Evolutionary conservation across 139 green algal genomes (phyloP).

Genomic region (Desmodesmus armatus): DNA sequence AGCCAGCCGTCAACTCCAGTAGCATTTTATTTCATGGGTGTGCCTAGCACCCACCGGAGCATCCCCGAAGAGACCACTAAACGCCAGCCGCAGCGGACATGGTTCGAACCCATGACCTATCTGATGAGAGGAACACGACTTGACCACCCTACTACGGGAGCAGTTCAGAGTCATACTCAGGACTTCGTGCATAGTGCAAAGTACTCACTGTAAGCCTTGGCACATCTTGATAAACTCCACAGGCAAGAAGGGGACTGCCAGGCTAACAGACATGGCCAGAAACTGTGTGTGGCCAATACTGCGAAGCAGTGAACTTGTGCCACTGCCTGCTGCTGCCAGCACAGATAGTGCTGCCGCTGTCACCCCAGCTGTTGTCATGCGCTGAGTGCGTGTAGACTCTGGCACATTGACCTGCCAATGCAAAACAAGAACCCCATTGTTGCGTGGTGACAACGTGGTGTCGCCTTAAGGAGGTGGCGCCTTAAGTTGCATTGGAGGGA

Average conservation of each 20-base stretch:
- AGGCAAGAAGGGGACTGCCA: slow-evolving; percentile 27
- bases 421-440: too few species aligned
- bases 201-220: slow-evolving; percentile 9
- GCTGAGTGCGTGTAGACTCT: too few species aligned
- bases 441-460: too few species aligned
- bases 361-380: background rate
- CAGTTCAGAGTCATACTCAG: too few species aligned
- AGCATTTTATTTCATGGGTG: background rate
- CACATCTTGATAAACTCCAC: slow-evolving; percentile 24
- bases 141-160: background rate
- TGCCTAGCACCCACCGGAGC: background rate
- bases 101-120: too few species aligned
- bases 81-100: too few species aligned
- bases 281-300: slow-evolving; percentile 40
- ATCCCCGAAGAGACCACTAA: background rate
- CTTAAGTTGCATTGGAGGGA: too few species aligned
- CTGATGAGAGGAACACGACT: background rate
- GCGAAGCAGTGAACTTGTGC: background rate
- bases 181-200: background rate
- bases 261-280: slow-evolving; percentile 36
- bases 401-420: too few species aligned
- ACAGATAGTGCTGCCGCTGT: background rate
- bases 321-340: background rate
- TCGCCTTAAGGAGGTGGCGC: too few species aligned
- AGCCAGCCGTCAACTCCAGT: background rate